phyloP scores from a whole-genome alignment of 2,329 filamentous ascomycete species.

The Hymenoscyphus scutula region DNA sequence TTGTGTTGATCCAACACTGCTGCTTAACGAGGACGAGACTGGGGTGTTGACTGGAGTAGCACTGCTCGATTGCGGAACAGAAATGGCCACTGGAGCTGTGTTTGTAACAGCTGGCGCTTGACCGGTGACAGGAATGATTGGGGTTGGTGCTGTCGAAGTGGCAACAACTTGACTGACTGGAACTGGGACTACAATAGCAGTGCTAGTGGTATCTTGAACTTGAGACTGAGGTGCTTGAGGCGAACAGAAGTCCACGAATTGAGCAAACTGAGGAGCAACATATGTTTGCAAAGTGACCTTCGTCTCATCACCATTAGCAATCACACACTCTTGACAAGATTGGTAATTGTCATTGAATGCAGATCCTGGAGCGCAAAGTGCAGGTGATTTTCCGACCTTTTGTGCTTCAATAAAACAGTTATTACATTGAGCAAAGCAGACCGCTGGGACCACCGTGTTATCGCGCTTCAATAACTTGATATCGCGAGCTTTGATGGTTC shows the following conservation, averaged over 20 bases:
- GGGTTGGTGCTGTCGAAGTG: slow-evolving; percentile 12
- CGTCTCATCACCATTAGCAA: slow-evolving; percentile 12
- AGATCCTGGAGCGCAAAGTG: slow-evolving; percentile 46
- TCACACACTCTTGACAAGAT: slow-evolving; percentile 39
- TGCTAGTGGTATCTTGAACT: slow-evolving; percentile 13
- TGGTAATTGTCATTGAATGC: slow-evolving; percentile 41
- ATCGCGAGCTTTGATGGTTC: slow-evolving; percentile 7
- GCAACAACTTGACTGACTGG: slow-evolving; percentile 15
- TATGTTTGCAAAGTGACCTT: slow-evolving; percentile 22
- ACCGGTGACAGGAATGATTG: slow-evolving; percentile 14
- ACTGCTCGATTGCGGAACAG: neutral
- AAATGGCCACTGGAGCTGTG: slow-evolving; percentile 6
- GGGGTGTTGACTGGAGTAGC: too few relatives aligned
- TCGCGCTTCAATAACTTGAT: slow-evolving; percentile 40
- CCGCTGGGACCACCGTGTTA: slow-evolving; percentile 40
- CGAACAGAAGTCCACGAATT: slow-evolving; percentile 30
- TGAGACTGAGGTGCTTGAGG: slow-evolving; percentile 18
- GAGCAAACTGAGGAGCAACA: slow-evolving; percentile 26
- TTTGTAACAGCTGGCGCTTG: slow-evolving; percentile 15
- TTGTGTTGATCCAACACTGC: neutral
- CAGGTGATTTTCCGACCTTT: slow-evolving; percentile 44
- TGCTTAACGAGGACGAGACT: neutral
- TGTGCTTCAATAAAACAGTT: slow-evolving; percentile 47
- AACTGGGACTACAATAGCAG: slow-evolving; percentile 15
- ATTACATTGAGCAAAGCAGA: slow-evolving; percentile 56